A percentile compares a stretch with the other conserved stretches of the same genome.
These are phyloP conservation scores for Lobosporangium transversale DNA, from an alignment of 192 early-diverging fungal genomes.

Conservation along the genomic window DNA sequence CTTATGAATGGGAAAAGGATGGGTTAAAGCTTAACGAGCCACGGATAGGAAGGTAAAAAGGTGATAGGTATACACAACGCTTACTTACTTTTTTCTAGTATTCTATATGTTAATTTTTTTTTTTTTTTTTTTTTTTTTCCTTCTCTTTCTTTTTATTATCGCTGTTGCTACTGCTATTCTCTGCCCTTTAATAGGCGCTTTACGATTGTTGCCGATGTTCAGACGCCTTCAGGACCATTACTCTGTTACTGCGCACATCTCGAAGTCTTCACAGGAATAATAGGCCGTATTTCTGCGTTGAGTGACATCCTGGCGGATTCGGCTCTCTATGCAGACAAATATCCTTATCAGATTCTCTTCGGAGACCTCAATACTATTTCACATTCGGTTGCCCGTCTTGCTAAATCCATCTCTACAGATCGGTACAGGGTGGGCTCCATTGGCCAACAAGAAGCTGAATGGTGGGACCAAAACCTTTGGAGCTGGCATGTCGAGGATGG, in stretches of 20 bases:
- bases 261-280: constrained; percentile 80
- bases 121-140: background rate
- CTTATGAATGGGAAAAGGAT: constrained; percentile 75
- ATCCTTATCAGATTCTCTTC: constrained; percentile 76
- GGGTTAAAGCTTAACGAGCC: constrained; percentile 72
- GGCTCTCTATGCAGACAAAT: constrained; percentile 22
- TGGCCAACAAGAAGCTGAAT: constrained; percentile 72
- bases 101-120: too few species aligned
- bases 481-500: constrained; percentile 57
- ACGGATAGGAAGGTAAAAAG: constrained; percentile 63
- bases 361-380: constrained; percentile 86
- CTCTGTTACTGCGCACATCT: constrained; percentile 80
- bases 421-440: constrained; percentile 72
- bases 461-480: constrained; percentile 75
- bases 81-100: background rate
- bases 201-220: constrained; percentile 69
- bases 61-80: background rate
- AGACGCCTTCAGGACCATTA: constrained; percentile 59
- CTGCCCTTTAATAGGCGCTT: constrained; percentile 57
- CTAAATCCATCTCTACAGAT: constrained; percentile 69
- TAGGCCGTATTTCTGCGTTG: constrained; percentile 72
- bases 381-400: constrained; percentile 77
- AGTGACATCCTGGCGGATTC: constrained; percentile 77
- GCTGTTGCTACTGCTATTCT: too few species aligned
- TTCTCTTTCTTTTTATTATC: constrained; percentile 2